Percentiles rank a stretch among this genome's conserved stretches.
Evolutionary conservation across 2,329 filamentous ascomycete species (phyloP).

Genomic region (Fusarium caatingaense): DNA sequence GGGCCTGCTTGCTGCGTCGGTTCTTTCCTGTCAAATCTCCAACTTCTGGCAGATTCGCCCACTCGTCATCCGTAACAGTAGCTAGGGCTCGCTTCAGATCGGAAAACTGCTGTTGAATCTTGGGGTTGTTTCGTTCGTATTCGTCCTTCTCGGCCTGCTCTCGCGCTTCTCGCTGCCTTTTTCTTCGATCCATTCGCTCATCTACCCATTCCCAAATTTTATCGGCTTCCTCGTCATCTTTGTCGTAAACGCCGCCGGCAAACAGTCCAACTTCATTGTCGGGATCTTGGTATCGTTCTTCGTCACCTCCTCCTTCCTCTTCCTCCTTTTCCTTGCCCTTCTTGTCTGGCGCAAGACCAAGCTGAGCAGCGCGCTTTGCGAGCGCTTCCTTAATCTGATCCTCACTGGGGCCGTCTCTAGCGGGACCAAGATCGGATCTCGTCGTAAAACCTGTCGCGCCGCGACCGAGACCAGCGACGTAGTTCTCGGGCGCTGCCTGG

Average conservation of each 20-base stretch:
- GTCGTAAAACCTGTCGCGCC: constrained; percentile 99
- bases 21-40: constrained; percentile 97
- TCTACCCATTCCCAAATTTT: constrained; percentile 95
- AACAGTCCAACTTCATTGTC: constrained; percentile 98
- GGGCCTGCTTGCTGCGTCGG: constrained; percentile 82
- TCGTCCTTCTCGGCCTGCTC: constrained; percentile 92
- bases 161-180: constrained; percentile 91
- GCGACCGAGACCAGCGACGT: constrained; percentile 95
- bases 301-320: constrained; percentile 78
- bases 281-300: constrained; percentile 90
- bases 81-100: constrained; percentile 92
- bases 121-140: constrained; percentile 96
- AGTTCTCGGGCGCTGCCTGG: constrained; percentile 86
- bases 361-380: constrained; percentile 88
- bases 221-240: constrained; percentile 97
- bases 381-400: constrained; percentile 99
- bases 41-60: constrained; percentile 94
- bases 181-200: constrained; percentile 95
- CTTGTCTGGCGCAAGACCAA: constrained; percentile 77
- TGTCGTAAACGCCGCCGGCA: constrained; percentile 93
- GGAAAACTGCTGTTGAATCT: constrained; percentile 97
- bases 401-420: constrained; percentile 92
- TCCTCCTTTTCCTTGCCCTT: constrained; percentile 77
- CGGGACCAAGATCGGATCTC: constrained; percentile 93
- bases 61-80: constrained; percentile 92